Base-by-base conservation (phyloP, 768 basidiomycete genomes). In the Naganishia friedmannii region DNA sequence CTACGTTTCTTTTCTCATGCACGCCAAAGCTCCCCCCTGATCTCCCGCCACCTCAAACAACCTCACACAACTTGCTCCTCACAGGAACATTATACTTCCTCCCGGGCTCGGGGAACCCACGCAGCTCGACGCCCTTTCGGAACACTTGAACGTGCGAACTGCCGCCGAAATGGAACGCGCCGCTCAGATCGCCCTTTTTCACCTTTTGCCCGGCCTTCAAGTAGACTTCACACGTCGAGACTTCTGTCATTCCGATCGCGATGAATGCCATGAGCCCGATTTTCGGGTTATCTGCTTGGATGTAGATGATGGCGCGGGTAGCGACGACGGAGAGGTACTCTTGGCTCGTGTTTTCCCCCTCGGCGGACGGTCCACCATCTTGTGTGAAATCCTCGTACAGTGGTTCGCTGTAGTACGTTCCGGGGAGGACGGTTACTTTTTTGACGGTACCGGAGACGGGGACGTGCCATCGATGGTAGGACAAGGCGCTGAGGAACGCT, bases 381-480 rank as follows among this genome's bases (percentile, higher is more conserved):
- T 80, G 78, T 15, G 84, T 83, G 70, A 84, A 88, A 54, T 78
- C 78, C 29, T 74, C 75, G 48, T 68, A 80, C 19, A 80, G 63
- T 0, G 81, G 79, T 66, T 82, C 79, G 37, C 74, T 75, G 63
- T 74, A 82, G 72, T 82, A 82, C 3, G 80, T 80, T 21, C 81
- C 81, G 17, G 74, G 71, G 17, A 82, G 75, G 23, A 80, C 65
- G 37, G 72, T 84, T 1, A 86, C 86, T 9, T 85, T 85, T 19
- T 87, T 77, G 46, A 83, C 74, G n/a, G 82, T 82, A 13, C 75
- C 84, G 73, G 82, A 80, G 13, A 88, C 83, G 67, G 88, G 88
- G 60, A 83, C 79, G 77, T 86, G 86, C 87, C 87, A 88, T 72
- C 87, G 85, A 73, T 88, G 88, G 73, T 88, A 89, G 34, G 83